Conservation (phyloP, 1,139 yeast species). For the Yamadazyma membranifaciens region DNA sequence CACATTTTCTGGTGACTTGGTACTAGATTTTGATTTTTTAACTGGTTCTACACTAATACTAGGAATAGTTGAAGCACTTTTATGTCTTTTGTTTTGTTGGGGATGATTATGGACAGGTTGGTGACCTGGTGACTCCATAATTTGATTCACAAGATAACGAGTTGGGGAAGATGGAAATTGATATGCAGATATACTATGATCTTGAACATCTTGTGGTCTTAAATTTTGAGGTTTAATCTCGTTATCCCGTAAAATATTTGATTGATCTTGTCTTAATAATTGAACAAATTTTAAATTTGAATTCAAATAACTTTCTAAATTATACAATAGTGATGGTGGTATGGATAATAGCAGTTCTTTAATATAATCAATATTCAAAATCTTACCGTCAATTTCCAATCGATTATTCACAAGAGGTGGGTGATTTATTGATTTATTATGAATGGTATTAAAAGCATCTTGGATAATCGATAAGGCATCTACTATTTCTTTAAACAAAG, state of each 20-base stretch:
- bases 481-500: constrained; percentile 2
- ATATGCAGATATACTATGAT: not conserved
- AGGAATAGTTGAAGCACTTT: no score
- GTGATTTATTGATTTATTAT: not conserved
- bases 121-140: not conserved
- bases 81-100: not conserved
- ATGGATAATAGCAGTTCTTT: constrained; percentile 8
- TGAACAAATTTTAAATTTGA: constrained; percentile 6
- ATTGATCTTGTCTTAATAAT: constrained; percentile 8
- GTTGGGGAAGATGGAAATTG: not conserved
- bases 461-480: constrained; percentile 3
- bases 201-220: not conserved
- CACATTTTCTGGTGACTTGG: not conserved
- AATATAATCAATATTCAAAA: constrained; percentile 2
- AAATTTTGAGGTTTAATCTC: not conserved
- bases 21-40: not conserved
- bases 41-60: not conserved
- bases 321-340: constrained; percentile 8
- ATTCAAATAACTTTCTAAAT: constrained; percentile 9
- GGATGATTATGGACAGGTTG: not conserved
- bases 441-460: constrained; percentile 3
- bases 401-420: not conserved
- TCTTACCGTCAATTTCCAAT: not conserved
- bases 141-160: not conserved
- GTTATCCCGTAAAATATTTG: not conserved